phyloP scores from a whole-genome alignment of 331 rosid genomes.

The Quercus phellos region DNA sequence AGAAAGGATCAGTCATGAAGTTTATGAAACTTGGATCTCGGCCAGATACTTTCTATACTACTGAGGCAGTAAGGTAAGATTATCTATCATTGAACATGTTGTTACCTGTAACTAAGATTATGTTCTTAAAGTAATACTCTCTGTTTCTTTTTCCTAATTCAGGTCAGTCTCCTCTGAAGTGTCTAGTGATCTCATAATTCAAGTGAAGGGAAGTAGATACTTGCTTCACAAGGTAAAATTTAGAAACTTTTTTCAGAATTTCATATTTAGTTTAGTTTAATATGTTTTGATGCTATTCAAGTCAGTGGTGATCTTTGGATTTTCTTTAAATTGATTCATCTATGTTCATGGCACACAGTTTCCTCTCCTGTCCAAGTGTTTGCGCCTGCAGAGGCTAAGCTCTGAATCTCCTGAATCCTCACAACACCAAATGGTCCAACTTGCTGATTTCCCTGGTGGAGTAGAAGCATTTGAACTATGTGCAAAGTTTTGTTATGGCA shows the following conservation, averaged over 20 bases:
- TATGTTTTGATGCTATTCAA: background rate
- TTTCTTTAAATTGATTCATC: constrained; percentile 21
- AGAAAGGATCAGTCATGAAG: constrained; percentile 62
- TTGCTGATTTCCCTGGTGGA: constrained; percentile 86
- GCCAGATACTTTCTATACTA: constrained; percentile 84
- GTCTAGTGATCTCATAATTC: constrained; percentile 87
- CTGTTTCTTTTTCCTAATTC: constrained; percentile 16
- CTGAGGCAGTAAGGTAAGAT: constrained; percentile 73
- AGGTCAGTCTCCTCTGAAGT: constrained; percentile 97
- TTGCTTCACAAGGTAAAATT: constrained; percentile 87
- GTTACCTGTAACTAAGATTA: constrained; percentile 5
- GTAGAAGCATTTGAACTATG: constrained; percentile 85
- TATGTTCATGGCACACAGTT: constrained; percentile 55
- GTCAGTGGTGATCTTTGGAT: background rate
- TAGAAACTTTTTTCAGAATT: background rate
- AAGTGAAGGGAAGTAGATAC: constrained; percentile 83
- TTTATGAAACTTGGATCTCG: constrained; percentile 99
- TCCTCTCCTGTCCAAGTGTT: constrained; percentile 88
- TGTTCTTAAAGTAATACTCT: background rate
- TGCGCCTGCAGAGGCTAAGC: constrained; percentile 71
- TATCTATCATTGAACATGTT: background rate
- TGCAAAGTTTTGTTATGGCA: constrained; percentile 95
- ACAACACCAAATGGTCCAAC: constrained; percentile 65
- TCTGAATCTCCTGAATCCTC: constrained; percentile 71
- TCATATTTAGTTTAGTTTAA: background rate